Base-by-base conservation (phyloP, 176 grass and related monocot species). In the Elymus sibiricus region DNA sequence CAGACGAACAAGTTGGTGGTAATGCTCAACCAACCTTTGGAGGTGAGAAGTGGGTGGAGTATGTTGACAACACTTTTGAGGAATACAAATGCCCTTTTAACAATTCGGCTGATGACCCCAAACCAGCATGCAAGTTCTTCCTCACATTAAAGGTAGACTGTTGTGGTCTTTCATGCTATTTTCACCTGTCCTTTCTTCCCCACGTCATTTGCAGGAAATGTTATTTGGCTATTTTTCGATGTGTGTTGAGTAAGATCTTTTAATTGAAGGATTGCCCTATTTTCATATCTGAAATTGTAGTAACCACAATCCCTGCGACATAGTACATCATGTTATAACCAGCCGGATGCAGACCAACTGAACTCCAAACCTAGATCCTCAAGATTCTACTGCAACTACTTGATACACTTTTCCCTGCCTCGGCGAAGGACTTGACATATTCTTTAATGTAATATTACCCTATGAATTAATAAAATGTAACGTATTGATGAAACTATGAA, bases 41-140 rank as follows among this genome's bases (percentile, higher is more conserved):
- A 85, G 76, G 49, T 65, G 77, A 79, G 79, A 73, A 46, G 2
- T 90, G 49, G 49, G 49, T 53, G 49, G 49, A 53, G 91, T 70
- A 87, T 87, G 60, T 98, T 90, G 93, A 93, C 46, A 29, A 64
- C 14, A 51, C 75, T 53, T 53, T 53, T 19, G 49, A 49, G 14
- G 46, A 49, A 49, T 49, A 49, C 46, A 49, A 49, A 71, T 93
- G 95, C 79, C 65, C 19, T 34, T 93, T 93, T 86, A 95, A 89
- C 93, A 93, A 95, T 79, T 95, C 87, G 19, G 64, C 68, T 42
- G 53, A 47, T 69, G 85, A 91, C 31, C 87, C 80, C 34, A 98
- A 84, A 84, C 91, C 91, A 29, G 24, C 76, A 81, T 98, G 95
- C 93, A 95, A 90, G 78, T 98, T 87, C 77, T 95, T 93, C 73